Base-by-base conservation (phyloP, 2,329 filamentous ascomycete species). In the Penicillium decumbens region DNA sequence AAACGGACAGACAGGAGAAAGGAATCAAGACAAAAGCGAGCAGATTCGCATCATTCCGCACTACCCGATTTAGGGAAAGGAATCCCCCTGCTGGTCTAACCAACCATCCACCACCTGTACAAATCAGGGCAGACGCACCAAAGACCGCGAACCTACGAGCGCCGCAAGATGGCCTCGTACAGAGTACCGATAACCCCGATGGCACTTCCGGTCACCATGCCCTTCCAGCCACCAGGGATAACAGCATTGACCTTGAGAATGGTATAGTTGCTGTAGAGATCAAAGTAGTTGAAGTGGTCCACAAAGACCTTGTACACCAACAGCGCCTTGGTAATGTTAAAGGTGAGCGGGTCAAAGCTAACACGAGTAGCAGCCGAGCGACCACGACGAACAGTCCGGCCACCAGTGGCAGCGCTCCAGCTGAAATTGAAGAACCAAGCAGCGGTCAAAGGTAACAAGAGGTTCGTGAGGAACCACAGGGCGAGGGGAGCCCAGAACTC, bases 341-440 rank as follows among this genome's bases (percentile, higher is more conserved):
- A 98, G 20, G 85, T 87, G 65, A 97, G 75, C 3, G 91, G 91
- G 67, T 98, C 93, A 56, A 92, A 83, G 37, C 55, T 64, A 5
- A 63, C 39, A 49, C 13, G 61, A 66, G 51, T 43, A 47, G 60
- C 50, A 20, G 59, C 49, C 28, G 61, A 62, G 50, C 58, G 68
- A 41, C 53, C 62, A 41, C 51, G 58, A 44, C 59, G 62, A 42
- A 51, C 53, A 43, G 63, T 53, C 39, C 38, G 45, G 12, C 55
- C 54, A 23, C 53, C 47, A 29, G 50, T 55, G 10, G 63, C 64
- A 52, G 69, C 74, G 37, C 79, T 77, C 45, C 80, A 72, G 33
- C 84, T 88, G 63, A 96, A 71, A 72, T 97, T 97, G 80, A 95
- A 87, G 68, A 96, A 95, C 75, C 93, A 97, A 24, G 88, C 89